Conservation (phyloP, 2,329 filamentous ascomycete genomes). For the Chrysoporthe austroafricana region DNA sequence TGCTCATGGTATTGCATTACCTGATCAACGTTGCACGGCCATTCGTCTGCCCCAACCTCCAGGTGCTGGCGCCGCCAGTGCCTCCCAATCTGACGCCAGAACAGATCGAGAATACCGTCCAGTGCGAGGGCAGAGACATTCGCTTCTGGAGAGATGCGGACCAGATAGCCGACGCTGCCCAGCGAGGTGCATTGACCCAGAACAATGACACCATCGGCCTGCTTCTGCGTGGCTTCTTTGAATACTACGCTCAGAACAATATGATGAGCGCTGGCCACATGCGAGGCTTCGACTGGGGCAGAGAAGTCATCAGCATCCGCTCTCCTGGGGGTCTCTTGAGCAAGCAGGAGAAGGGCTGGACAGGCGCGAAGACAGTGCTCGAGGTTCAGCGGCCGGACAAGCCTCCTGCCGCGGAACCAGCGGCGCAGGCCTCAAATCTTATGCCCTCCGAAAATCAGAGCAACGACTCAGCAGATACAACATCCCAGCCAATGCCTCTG, state of each 20-base stretch:
- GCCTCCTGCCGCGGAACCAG: constrained; percentile 31
- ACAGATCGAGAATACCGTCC: constrained; percentile 44
- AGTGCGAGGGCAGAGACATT: constrained; percentile 69
- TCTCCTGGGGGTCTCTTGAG: constrained; percentile 69
- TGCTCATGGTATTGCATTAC: constrained; percentile 90
- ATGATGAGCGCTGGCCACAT: constrained; percentile 53
- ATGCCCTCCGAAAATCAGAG: background rate
- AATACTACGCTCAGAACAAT: constrained; percentile 74
- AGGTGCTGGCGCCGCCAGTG: constrained; percentile 56
- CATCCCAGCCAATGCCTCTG: constrained; percentile 1
- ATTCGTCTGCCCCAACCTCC: constrained; percentile 84
- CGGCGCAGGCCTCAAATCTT: constrained; percentile 29
- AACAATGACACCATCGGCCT: constrained; percentile 73
- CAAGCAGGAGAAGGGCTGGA: constrained; percentile 85
- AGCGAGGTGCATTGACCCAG: constrained; percentile 61
- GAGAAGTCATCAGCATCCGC: constrained; percentile 78
- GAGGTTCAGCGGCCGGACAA: constrained; percentile 49
- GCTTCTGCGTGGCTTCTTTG: constrained; percentile 82
- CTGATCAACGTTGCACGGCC: constrained; percentile 81
- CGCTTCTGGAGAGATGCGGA: constrained; percentile 78
- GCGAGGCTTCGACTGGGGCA: constrained; percentile 77
- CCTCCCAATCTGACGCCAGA: constrained; percentile 44
- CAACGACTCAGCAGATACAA: background rate
- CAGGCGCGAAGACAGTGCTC: constrained; percentile 73
- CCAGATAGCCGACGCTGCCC: constrained; percentile 66